Evolutionary conservation across 2,329 filamentous ascomycete species (phyloP).

Genomic region (Lasiodiplodia hormozganensis): DNA sequence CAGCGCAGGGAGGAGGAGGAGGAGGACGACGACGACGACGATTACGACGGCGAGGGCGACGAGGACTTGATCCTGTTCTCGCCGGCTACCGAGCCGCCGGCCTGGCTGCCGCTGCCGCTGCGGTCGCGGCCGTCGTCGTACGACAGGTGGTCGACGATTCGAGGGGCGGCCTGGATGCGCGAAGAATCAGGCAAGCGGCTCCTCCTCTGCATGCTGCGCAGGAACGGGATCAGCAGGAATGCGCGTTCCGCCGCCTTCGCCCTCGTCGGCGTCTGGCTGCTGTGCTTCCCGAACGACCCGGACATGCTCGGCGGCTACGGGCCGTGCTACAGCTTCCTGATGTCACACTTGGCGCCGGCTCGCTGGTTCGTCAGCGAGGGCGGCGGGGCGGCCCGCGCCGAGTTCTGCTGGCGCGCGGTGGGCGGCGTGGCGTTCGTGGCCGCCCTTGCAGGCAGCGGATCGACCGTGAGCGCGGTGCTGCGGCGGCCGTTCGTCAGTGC

Average conservation of each 20-base stretch:
- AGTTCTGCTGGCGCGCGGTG: slow-evolving; percentile 9
- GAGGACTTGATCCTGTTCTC: neutral
- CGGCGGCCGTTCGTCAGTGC: neutral
- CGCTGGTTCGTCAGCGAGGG: neutral
- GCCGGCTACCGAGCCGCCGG: neutral
- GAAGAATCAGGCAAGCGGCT: too few relatives aligned
- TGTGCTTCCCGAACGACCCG: slow-evolving; percentile 9
- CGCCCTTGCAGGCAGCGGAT: neutral
- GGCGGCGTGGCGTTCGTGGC: slow-evolving; percentile 1
- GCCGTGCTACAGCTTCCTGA: neutral
- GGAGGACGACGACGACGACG: slow-evolving; percentile 39
- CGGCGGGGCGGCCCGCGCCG: neutral
- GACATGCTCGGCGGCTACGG: neutral
- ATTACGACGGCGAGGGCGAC: neutral
- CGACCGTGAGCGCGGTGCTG: neutral
- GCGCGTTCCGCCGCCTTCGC: slow-evolving; percentile 44
- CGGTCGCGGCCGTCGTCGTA: neutral
- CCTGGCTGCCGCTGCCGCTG: neutral
- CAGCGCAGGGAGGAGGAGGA: slow-evolving; percentile 32
- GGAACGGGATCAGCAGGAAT: neutral
- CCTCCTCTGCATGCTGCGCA: too few relatives aligned
- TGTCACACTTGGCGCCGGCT: neutral
- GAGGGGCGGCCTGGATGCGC: neutral
- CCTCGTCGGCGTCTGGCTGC: slow-evolving; percentile 32
- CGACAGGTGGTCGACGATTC: neutral